These are phyloP conservation scores for Grammothele lineata DNA, from an alignment of 768 basidiomycete genomes.

Conservation along the genomic window DNA sequence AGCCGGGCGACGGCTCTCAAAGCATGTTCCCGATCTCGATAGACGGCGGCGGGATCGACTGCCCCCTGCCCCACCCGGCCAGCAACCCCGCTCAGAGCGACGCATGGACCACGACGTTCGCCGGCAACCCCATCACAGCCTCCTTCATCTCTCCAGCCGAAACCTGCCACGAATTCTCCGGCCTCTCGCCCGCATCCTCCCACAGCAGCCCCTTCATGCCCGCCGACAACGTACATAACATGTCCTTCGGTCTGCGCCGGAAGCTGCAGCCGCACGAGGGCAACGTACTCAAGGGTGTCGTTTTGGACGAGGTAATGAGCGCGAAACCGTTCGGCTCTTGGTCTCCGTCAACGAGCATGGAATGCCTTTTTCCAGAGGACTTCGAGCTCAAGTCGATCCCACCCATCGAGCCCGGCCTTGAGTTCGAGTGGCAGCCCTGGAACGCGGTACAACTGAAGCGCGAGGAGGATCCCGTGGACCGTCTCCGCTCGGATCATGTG, in stretches of 20 bases:
- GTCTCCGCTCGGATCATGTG: no score
- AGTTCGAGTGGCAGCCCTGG: constrained; percentile 32
- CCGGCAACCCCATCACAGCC: constrained; percentile 32
- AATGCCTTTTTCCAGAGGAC: constrained; percentile 51
- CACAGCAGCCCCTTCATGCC: constrained; percentile 49
- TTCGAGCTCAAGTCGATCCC: constrained; percentile 66
- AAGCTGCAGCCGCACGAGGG: constrained; percentile 18
- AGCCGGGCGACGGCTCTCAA: constrained; percentile 4
- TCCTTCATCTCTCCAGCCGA: constrained; percentile 48
- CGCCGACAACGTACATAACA: constrained; percentile 26
- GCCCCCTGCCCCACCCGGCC: constrained; percentile 47
- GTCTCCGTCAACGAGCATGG: constrained; percentile 28
- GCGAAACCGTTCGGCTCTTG: constrained; percentile 24
- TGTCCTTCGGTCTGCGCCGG: constrained; percentile 27
- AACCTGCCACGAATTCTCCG: constrained; percentile 38
- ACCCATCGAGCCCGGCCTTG: constrained; percentile 54
- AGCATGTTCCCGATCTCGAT: constrained; percentile 8
- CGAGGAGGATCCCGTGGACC: constrained; percentile 2
- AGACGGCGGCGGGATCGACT: constrained; percentile 16
- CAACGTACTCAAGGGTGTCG: no score
- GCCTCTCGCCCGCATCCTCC: constrained; percentile 49
- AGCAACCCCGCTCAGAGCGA: constrained; percentile 33
- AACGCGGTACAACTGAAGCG: constrained; percentile 8
- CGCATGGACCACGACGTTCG: constrained; percentile 18
- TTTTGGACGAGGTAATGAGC: constrained; percentile 19